Evolutionary conservation across 805 yeast genomes (phyloP), one percentile per base, ranked within the genome.

Genomic region (Cyberlindnera suaveolens): DNA sequence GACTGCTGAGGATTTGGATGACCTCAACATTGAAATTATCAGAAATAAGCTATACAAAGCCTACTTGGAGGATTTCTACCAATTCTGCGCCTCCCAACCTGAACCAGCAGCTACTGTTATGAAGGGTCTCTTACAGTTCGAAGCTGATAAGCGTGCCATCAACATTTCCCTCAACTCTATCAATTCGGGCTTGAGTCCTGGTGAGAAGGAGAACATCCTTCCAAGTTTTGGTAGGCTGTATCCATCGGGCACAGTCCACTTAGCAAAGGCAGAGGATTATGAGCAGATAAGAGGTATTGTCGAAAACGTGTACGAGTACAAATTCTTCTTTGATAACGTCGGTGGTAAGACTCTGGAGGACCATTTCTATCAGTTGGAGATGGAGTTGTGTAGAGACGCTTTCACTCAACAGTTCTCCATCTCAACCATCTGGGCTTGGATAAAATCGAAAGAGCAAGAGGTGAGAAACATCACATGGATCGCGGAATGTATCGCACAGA

Each of bases 381-480:
- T 93, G 96, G 83, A 85, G 55, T 72, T 85, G 47, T 90, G 96
- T 67, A 85, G 81, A 58, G 82, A 84, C 60, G 96, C 96, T 0
- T 89, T 93, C 65, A 90, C 99, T 30, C 99, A 93, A 67, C 98
- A 91, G 65, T 93, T 93, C 65, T 80, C 96, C 15, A 77, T 85
- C 55, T 77, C 89, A 32, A 84, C 96, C 2, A 73, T 93, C 44
- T 93, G 96, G 93, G 96, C 96, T 6, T 93, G 96, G 95, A 77
- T 95, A 61, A 85, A 88, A 66, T 83, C 96, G 15, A 85, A 85
- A 60, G 99, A 93, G 66, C 99, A 95, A 67, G 99, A 93, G 66
- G 80, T 95, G 46, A 78, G 99, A 66, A 93, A 93, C 64, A 84
- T 93, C 52, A 88, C 98, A n/a, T 93, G 99, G 99, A 91, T 93